Conservation (phyloP, 2,329 filamentous ascomycete species). For the Apiospora kogelbergensis region DNA sequence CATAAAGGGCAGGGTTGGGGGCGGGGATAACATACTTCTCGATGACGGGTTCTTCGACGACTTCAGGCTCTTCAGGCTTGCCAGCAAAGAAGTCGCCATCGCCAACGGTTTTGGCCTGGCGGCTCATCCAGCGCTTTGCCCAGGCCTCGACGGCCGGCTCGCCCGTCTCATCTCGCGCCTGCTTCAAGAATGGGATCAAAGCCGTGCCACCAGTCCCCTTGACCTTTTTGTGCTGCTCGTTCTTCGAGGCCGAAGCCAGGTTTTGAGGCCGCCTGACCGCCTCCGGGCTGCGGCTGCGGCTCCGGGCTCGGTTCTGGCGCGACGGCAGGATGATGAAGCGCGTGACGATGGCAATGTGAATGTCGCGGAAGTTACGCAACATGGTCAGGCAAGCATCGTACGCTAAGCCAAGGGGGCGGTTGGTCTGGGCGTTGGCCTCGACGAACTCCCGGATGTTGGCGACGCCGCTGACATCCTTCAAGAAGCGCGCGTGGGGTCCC, state of each 20-base stretch:
- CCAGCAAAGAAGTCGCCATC: slow-evolving; percentile 58
- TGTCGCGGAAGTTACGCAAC: slow-evolving; percentile 74
- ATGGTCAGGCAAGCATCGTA: slow-evolving; percentile 86
- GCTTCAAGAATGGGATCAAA: slow-evolving; percentile 92
- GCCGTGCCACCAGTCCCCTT: slow-evolving; percentile 92
- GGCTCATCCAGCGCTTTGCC: slow-evolving; percentile 58
- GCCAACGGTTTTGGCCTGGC: slow-evolving; percentile 48
- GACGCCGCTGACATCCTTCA: slow-evolving; percentile 74
- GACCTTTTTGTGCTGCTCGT: slow-evolving; percentile 54
- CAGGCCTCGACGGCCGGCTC: slow-evolving; percentile 78
- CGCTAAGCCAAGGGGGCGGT: slow-evolving; percentile 71
- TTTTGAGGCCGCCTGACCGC: slow-evolving; percentile 44
- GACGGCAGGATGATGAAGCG: slow-evolving; percentile 93
- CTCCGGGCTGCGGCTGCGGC: slow-evolving; percentile 61
- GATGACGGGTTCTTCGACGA: slow-evolving; percentile 28
- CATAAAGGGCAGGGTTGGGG: slow-evolving; percentile 30
- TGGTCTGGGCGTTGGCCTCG: slow-evolving; percentile 51
- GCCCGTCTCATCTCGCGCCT: slow-evolving; percentile 92
- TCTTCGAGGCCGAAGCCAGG: slow-evolving; percentile 58
- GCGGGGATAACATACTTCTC: slow-evolving; percentile 20
- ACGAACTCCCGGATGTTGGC: slow-evolving; percentile 90
- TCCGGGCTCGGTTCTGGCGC: slow-evolving; percentile 67
- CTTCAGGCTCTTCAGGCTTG: slow-evolving; percentile 45
- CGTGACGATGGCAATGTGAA: slow-evolving; percentile 94
- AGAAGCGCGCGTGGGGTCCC: slow-evolving; percentile 83